These are phyloP conservation scores for Clonostachys rosea DNA, from an alignment of 2,329 filamentous ascomycete species.

Conservation along the genomic window DNA sequence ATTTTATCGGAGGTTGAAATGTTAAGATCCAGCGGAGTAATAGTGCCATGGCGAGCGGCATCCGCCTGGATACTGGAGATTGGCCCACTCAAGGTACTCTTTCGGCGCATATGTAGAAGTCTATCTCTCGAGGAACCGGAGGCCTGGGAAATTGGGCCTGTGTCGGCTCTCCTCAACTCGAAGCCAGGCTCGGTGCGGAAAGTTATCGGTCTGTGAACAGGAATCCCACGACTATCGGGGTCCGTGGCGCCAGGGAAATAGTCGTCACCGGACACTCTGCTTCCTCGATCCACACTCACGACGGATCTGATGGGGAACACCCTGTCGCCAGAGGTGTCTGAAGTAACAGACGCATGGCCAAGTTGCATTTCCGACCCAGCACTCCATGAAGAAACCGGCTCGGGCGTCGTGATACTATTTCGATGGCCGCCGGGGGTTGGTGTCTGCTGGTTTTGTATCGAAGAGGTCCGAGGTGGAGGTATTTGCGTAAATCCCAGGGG, in stretches of 20 bases:
- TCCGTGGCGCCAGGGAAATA: constrained; percentile 25
- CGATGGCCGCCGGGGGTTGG: neutral
- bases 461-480: neutral
- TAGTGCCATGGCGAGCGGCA: constrained; percentile 29
- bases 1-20: constrained; percentile 22
- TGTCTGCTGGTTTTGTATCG: neutral
- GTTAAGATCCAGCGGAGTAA: constrained; percentile 23
- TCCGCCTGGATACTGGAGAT: constrained; percentile 40
- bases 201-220: constrained; percentile 18
- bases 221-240: constrained; percentile 19
- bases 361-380: constrained; percentile 32
- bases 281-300: constrained; percentile 59
- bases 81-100: constrained; percentile 28
- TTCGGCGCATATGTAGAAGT: constrained; percentile 15
- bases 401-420: neutral
- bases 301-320: constrained; percentile 83
- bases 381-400: constrained; percentile 30
- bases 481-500: too few species aligned
- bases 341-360: constrained; percentile 19
- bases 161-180: constrained; percentile 17
- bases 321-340: constrained; percentile 46
- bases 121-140: constrained; percentile 10
- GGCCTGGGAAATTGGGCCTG: constrained; percentile 12
- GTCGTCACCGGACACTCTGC: constrained; percentile 32
- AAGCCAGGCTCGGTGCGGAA: constrained; percentile 18